Evolutionary conservation across 1,139 yeast genomes (phyloP).

Genomic region (Yamadazyma dendronema): DNA sequence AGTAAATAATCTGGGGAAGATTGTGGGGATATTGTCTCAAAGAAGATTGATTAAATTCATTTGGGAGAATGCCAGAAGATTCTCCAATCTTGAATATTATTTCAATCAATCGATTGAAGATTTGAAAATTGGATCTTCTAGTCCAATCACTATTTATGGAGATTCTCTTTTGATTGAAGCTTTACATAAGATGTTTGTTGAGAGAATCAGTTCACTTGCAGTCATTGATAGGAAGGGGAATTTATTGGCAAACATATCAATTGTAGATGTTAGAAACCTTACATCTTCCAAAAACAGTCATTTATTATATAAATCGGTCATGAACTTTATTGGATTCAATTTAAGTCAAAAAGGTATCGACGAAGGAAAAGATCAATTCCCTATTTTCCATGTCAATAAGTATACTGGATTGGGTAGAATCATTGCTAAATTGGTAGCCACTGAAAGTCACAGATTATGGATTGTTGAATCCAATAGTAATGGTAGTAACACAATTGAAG

Average conservation of each 20-base stretch:
- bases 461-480: constrained; percentile 60
- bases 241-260: constrained; percentile 86
- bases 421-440: constrained; percentile 91
- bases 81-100: constrained; percentile 73
- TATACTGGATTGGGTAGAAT: constrained; percentile 82
- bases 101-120: constrained; percentile 66
- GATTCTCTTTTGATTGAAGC: constrained; percentile 89
- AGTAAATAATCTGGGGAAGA: constrained; percentile 46
- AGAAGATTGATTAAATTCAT: constrained; percentile 77
- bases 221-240: constrained; percentile 81
- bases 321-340: constrained; percentile 84
- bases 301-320: constrained; percentile 74
- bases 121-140: constrained; percentile 64
- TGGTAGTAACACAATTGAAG: constrained; percentile 20
- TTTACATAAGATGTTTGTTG: constrained; percentile 75
- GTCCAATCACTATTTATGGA: constrained; percentile 77
- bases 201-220: constrained; percentile 86
- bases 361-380: constrained; percentile 94
- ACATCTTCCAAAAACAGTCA: constrained; percentile 84
- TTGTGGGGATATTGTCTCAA: constrained; percentile 84
- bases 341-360: constrained; percentile 85
- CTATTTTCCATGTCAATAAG: constrained; percentile 88
- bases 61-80: constrained; percentile 90
- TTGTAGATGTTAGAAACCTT: constrained; percentile 87
- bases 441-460: constrained; percentile 92